Conservation (phyloP, 2,329 filamentous ascomycete genomes). For the Cladosporium sp. region DNA sequence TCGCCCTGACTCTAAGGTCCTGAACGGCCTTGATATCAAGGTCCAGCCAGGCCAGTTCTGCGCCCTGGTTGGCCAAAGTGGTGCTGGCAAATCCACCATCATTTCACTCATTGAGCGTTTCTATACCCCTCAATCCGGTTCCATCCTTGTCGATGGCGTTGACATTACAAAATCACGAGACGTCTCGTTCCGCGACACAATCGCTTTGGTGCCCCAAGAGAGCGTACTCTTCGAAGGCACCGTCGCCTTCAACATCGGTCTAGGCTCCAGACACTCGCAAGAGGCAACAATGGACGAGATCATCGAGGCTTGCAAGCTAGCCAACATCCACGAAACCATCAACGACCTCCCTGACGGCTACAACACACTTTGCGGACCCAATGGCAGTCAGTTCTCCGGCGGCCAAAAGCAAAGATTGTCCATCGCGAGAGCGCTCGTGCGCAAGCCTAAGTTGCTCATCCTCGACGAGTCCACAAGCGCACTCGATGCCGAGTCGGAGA, state of each 20-base stretch:
- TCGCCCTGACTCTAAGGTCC: conserved; percentile 43
- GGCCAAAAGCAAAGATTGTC: conserved; percentile 97
- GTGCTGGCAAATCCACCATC: conserved; percentile 87
- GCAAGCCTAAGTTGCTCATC: conserved; percentile 86
- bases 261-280: conserved; percentile 72
- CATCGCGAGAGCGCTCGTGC: conserved; percentile 87
- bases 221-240: conserved; percentile 86
- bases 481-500: conserved; percentile 91
- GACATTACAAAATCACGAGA: conserved; percentile 82
- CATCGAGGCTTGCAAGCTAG: conserved; percentile 79
- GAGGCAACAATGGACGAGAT: conserved; percentile 72
- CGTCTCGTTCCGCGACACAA: conserved; percentile 86
- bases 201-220: conserved; percentile 90
- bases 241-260: conserved; percentile 83
- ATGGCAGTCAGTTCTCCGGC: conserved; percentile 87
- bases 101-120: conserved; percentile 94
- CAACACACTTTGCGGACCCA: conserved; percentile 91
- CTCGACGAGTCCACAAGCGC: conserved; percentile 95
- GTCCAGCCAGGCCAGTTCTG: conserved; percentile 71
- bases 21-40: conserved; percentile 42
- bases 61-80: conserved; percentile 87
- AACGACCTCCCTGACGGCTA: conserved; percentile 80
- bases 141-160: conserved; percentile 77
- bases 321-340: conserved; percentile 94
- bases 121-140: conserved; percentile 82